Base-by-base conservation (phyloP, 2,329 filamentous ascomycete species). In the Fusarium sp. region DNA sequence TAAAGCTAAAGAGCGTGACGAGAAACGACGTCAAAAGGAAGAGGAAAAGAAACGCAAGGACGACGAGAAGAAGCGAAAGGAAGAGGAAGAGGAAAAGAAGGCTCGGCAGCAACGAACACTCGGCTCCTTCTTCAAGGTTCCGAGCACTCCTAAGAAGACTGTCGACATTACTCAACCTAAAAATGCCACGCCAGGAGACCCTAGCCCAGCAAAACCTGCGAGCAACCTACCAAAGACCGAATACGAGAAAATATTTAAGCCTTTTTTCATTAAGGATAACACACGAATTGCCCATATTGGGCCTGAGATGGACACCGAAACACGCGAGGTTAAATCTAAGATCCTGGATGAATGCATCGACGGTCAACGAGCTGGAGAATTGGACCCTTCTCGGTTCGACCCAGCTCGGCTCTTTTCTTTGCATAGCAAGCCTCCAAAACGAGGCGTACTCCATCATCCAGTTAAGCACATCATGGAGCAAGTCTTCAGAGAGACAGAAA, bases 251-350 rank as follows among this genome's bases (percentile, higher is more conserved):
- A 85, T 87, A 41, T 98, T 98, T 78, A 88, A 94, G 38, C 91
- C 93, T 0, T 98, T 98, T 81, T 95, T 93, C 71, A 79, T 96
- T 51, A 92, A 94, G 66, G 87, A 91, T 6, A 88, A 94, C 77
- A 93, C 94, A 4, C 89, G 83, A n/a, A 76, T 98, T 60, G 94
- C 95, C 1, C 86, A 87, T 1, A 83, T 86, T 55, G 85, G 84
- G 6, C 90, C 90, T 35, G 81, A 86, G 44, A 86, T 91, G 80
- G 91, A 94, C 73, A 80, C 87, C 3, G 85, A 90, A 68, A 88
- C 89, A 1, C 84, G 86, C 33, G 79, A 84, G n/a, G 83, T 78
- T 57, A 91, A 88, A 80, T 86, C 84, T 35, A 78, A 74, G 24
- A 86, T 86, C 7, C 81, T 92, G 6, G 89, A 91, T 70, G 84